A percentile compares a stretch with the other conserved stretches of the same genome.
Evolutionary conservation across 2,329 filamentous ascomycete genomes (phyloP).

Genomic region (Aspergillus tanneri): DNA sequence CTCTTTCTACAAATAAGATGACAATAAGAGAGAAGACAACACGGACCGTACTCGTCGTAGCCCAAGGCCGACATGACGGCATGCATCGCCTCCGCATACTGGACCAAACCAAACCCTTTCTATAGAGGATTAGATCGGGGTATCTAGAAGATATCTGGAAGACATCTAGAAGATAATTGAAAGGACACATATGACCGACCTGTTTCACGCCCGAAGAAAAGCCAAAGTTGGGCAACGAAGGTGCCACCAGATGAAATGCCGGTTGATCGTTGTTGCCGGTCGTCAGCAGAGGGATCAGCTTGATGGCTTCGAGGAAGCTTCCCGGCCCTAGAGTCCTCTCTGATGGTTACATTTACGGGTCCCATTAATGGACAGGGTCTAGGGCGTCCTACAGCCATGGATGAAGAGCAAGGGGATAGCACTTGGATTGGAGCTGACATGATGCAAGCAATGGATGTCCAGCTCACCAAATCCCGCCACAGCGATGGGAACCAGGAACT

Average conservation of each 20-base stretch:
- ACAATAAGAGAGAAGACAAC: not conserved
- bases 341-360: not conserved
- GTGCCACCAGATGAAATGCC: slow-evolving; percentile 55
- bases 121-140: too few relatives aligned
- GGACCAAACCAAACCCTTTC: slow-evolving; percentile 57
- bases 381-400: slow-evolving; percentile 56
- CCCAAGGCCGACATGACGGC: slow-evolving; percentile 68
- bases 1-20: not conserved
- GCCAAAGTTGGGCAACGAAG: slow-evolving; percentile 57
- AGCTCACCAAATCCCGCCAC: slow-evolving; percentile 61
- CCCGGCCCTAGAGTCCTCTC: slow-evolving; percentile 53
- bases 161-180: too few relatives aligned
- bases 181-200: slow-evolving; percentile 20
- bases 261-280: slow-evolving; percentile 37
- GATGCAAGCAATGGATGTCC: slow-evolving; percentile 65
- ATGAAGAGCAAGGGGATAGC: slow-evolving; percentile 66
- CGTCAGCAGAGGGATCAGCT: slow-evolving; percentile 48
- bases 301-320: slow-evolving; percentile 59
- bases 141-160: too few relatives aligned
- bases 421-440: slow-evolving; percentile 50
- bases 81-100: slow-evolving; percentile 65
- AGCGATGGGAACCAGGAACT: slow-evolving; percentile 55
- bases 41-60: slow-evolving; percentile 58
- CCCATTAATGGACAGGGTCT: not conserved
- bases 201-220: slow-evolving; percentile 50